Base-by-base conservation (phyloP, 805 yeast species). In the Blastobotrys chiropterorum region DNA sequence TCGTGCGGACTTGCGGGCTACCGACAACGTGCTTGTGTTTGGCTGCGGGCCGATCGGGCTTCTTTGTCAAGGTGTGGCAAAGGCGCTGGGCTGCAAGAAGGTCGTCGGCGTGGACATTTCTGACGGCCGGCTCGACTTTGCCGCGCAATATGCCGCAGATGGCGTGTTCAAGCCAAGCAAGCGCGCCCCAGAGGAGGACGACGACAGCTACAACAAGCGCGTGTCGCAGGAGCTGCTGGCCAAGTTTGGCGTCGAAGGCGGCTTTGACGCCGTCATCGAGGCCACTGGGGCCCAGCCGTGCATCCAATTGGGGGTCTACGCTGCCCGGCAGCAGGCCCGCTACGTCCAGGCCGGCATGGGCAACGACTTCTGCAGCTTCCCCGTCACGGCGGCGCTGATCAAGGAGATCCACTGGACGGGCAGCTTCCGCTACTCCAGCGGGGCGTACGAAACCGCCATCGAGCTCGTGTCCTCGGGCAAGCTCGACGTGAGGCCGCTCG, bases 31-130 rank as follows among this genome's bases (percentile, higher is more conserved):
- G 17, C 86, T 83, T n/a, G 86, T 88, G 0, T 83, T 85, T 56
- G 96, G 96, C 50, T 94, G 95, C 30, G 96, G 96, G 8, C 95
- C 96, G 6, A 89, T 89, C 53, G 96, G 96, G 19, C 68, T 87
- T 46, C 72, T 87, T 53, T 75, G 81, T 51, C 88, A 89, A 39
- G 82, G 83, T 39, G 86, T 80, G 30, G 90, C 89, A 20, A 77
- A 73, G 56, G 85, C 87, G 3, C 84, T 80, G 60, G 95, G 95
- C 21, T 94, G 94, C 7, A 71, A 82, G 13, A 74, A 78, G 13
- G 82, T 88, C 43, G 71, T 85, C 50, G 79, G 83, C 48, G 78
- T 86, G 44, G 96, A 88, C 67, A 74, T 87, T 48, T 74, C 81
- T 56, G 86, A 85, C 56, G 69, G 73, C 46, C 85, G 86, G 62